Base-by-base conservation (phyloP, 306 rosid species). In the Sphenostylis stenocarpa region DNA sequence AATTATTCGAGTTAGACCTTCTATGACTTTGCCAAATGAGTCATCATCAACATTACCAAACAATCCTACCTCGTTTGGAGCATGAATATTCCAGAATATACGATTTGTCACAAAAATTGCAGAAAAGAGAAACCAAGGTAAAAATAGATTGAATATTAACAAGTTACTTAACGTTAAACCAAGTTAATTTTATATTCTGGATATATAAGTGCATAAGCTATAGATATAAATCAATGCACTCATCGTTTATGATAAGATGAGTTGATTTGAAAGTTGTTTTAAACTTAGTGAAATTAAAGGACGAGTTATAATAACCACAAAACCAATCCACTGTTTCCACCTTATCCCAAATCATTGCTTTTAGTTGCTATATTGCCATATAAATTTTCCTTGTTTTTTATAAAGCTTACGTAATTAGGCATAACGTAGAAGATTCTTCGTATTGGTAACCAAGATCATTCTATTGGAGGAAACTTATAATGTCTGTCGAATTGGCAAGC, bases 401-500 rank as follows among this genome's bases (percentile, higher is more conserved):
- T 36, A 62, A 45, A 23, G 51, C 51, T 31, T 13, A 9, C n/a
- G 28, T 33, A 23, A 3, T 20, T 47, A 53, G 28, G 31, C 14
- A 19, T 36, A 34, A 53, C 36, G 47, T 63, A 53, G 29, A 72
- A 72, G 41, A 53, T 72, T 80, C 75, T 53, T 72, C 24, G 29
- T 61, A 60, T 38, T 38, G 28, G 43, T 10, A 33, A 56, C 45
- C 2, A 53, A 36, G 64, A 24, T 10, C 38, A 49, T 52, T 53
- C 85, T 53, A 76, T 77, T 71, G 71, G 79, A 11, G 71, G 66
- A 72, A 65, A 44, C 41, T 13, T 70, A 29, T 81, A 82, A 36
- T 82, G 85, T 72, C 66, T 43, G 64, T 0, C 66, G 79, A 70
- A 77, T 77, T 67, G 61, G 79, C 65, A 72, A 82, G 85, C 82